Base-by-base conservation (phyloP, 345 rosid species). In the Geranium brycei region DNA sequence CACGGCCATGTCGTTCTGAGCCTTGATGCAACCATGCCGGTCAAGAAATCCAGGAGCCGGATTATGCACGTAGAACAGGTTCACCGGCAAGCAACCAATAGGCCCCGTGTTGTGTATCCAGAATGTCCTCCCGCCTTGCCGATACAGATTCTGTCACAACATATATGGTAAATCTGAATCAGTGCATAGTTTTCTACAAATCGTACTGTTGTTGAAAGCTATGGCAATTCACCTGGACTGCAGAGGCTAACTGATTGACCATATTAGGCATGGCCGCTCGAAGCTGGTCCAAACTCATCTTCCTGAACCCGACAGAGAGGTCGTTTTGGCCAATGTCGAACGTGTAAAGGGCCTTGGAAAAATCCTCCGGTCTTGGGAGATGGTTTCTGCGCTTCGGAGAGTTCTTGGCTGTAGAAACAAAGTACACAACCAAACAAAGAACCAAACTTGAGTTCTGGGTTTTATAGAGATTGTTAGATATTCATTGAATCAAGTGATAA, bases 311-410 rank as follows among this genome's bases (percentile, higher is more conserved):
- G 40, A 84, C 83, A 51, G 91, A 89, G 63, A 92, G 93, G 79
- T 92, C 96, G 72, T 92, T 92, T 72, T 92, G 96, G 64, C 98
- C 96, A 17, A 92, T 87, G 72, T 92, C 98, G 64, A 89, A 86
- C 5, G 95, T 92, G 72, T 89, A 87, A 68, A 92, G 76, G 62
- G 98, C 96, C 78, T 77, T 82, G 4, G 95, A 72, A 70, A 84
- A 89, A 15, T 89, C 98, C 68, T 83, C 87, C 16, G 76, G 81
- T 17, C 84, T 78, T 0, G 96, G 98, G 31, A 89, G 85, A 63
- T 85, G 86, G 57, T 75, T 82, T 68, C 78, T 82, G 28, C 28
- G 28, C 28, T 15, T 86, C 93, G 1, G 64, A 66, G 13, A 67
- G 30, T 57, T 71, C 78, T 72, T 83, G 65, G 63, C 97, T 92